Percentiles rank a stretch among this genome's conserved stretches.
Conservation (phyloP, 2,329 filamentous ascomycete genomes). For the Aspergillus eucalypticola region DNA sequence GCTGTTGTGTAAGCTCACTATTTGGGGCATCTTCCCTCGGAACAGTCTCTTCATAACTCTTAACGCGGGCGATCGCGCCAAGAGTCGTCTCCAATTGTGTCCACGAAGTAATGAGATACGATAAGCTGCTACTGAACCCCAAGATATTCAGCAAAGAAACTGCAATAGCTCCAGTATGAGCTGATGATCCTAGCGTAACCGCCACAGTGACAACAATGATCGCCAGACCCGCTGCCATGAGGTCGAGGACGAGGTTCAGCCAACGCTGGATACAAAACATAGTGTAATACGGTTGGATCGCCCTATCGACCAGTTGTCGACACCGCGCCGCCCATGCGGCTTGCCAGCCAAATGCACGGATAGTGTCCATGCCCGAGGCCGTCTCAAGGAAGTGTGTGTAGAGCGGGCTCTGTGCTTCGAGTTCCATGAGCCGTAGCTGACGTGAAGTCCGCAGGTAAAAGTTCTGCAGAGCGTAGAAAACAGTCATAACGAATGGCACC, state of each 20-base stretch:
- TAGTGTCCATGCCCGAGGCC: background rate
- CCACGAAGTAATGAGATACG: background rate
- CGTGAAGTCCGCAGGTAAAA: background rate
- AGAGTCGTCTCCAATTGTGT: background rate
- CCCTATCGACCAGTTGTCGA: background rate
- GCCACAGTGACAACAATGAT: background rate
- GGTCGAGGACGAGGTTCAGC: background rate
- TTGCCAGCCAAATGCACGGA: background rate
- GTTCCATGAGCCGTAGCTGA: background rate
- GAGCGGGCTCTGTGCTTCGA: background rate
- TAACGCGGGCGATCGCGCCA: background rate
- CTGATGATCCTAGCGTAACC: background rate
- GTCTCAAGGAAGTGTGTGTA: background rate
- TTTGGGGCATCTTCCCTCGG: background rate
- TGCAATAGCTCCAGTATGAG: background rate
- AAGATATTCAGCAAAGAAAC: background rate
- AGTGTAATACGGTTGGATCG: background rate
- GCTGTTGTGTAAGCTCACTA: background rate
- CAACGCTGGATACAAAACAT: background rate
- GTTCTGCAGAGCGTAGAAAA: background rate
- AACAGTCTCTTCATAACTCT: background rate
- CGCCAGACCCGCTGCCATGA: background rate
- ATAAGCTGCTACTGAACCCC: background rate
- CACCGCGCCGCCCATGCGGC: background rate
- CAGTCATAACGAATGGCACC: background rate